phyloP scores from a whole-genome alignment of 768 basidiomycete genomes.

The Pisolithus microcarpus region DNA sequence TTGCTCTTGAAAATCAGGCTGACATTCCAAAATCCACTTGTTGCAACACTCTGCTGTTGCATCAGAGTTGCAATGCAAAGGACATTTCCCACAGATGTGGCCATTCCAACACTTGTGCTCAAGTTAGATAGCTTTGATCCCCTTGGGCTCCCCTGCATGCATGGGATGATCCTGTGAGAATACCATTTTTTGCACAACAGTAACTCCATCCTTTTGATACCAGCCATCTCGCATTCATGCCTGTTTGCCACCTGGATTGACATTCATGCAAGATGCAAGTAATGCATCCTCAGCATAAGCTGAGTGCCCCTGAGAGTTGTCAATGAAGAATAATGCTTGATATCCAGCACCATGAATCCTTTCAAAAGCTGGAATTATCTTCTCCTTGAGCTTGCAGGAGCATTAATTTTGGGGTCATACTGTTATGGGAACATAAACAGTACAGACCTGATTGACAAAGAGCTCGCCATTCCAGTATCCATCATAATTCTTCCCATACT shows the following conservation, averaged over 20 bases:
- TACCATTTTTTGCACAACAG: slow-evolving; percentile 21
- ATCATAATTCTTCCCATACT: slow-evolving; percentile 40
- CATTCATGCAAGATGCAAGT: slow-evolving; percentile 12
- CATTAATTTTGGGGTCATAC: no score
- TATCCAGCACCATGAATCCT: slow-evolving; percentile 17
- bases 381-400: slow-evolving; percentile 5
- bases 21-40: slow-evolving; percentile 12
- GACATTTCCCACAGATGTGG: slow-evolving; percentile 4
- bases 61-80: neutral
- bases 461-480: slow-evolving; percentile 33
- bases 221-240: slow-evolving; percentile 24
- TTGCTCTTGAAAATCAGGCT: slow-evolving; percentile 4
- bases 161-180: slow-evolving; percentile 29
- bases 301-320: slow-evolving; percentile 22
- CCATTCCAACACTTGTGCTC: no score
- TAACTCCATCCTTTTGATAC: slow-evolving; percentile 19
- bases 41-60: slow-evolving; percentile 22
- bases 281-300: slow-evolving; percentile 20
- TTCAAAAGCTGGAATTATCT: slow-evolving; percentile 6
- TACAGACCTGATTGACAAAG: slow-evolving; percentile 27
- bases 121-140: slow-evolving; percentile 21
- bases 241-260: slow-evolving; percentile 20
- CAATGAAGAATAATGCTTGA: slow-evolving; percentile 8
- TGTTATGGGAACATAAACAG: no score
- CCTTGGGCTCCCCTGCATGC: slow-evolving; percentile 25